Base-by-base conservation (phyloP, 768 basidiomycete genomes). In the Trametes gibbosa region DNA sequence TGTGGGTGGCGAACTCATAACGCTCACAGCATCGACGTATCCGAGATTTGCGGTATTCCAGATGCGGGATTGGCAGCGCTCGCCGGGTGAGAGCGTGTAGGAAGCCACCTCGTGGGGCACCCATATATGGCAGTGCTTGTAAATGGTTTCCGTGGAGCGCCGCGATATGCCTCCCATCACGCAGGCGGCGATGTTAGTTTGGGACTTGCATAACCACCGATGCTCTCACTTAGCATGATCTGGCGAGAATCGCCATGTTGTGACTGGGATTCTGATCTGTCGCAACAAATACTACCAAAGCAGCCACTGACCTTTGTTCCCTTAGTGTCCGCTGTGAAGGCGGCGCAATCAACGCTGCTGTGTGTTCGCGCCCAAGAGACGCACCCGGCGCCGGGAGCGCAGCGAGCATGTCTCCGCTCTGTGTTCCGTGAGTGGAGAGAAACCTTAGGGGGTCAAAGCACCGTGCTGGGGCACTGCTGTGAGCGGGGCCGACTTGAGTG, bases 31-130 rank as follows among this genome's bases (percentile, higher is more conserved):
- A 42, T 49, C 39, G 41, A 7, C 52, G 27, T 50, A 5, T 32
- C 46, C 29, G 49, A 39, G 58, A 59, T 59, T 59, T 50, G 52
- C 58, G 53, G 41, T 49, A 54, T 34, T 42, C 50, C 50, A 52
- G 34, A 58, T 42, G 52, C 51, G 27, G 8, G 58, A 59, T 59
- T 54, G 29, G 24, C 58, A 32, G 39, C 43, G 46, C 47, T 49
- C 19, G 52, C 58, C 58, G 58, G 8, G 40, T 59, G 58, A n/a
- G 58, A 59, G 52, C 58, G 58, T 46, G 19, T 17, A 14, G 34
- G 48, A 49, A 19, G 39, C 29, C 19, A n/a, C 58, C 58, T 35
- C 47, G 53, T 42, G 58, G 58, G 19, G 40, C 45, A 39, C 52
- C 58, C 52, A 43, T 37, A 59, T 48, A 24, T 32, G 52, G 58